These are phyloP conservation scores for Cylindrotheca fusiformis DNA, from an alignment of 108 stramenopile genomes.

Conservation along the genomic window DNA sequence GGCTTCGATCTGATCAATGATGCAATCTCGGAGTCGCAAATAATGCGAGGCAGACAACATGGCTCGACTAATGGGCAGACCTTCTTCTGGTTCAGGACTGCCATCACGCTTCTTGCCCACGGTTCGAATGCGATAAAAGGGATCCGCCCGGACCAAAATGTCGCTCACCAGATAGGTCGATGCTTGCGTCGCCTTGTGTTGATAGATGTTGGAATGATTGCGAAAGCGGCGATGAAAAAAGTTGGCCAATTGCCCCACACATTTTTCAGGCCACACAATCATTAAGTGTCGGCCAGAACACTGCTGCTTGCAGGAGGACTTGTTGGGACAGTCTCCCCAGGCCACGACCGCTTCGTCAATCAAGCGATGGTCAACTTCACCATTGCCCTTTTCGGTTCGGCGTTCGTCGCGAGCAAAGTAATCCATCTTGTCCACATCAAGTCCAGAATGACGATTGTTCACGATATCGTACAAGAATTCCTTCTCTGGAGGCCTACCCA, in stretches of 20 bases:
- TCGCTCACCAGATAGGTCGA: slow-evolving; percentile 74
- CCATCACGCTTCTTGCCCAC: no score
- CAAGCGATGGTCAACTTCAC: slow-evolving; percentile 41
- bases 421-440: slow-evolving; percentile 95
- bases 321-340: slow-evolving; percentile 46
- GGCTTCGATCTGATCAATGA: slow-evolving; percentile 52
- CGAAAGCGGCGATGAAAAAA: slow-evolving; percentile 77
- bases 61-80: slow-evolving; percentile 69
- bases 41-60: slow-evolving; percentile 43
- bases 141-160: slow-evolving; percentile 73
- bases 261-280: slow-evolving; percentile 88
- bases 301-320: slow-evolving; percentile 22
- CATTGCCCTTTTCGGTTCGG: slow-evolving; percentile 33
- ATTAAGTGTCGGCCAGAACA: slow-evolving; percentile 60
- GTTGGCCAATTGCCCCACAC: slow-evolving; percentile 42
- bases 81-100: slow-evolving; percentile 9
- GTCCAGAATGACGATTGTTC: slow-evolving; percentile 78
- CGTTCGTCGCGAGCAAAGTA: slow-evolving; percentile 85
- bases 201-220: slow-evolving; percentile 77
- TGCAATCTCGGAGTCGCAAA: slow-evolving; percentile 48
- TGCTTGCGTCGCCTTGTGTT: slow-evolving; percentile 75
- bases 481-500: slow-evolving; percentile 50
- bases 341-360: slow-evolving; percentile 76
- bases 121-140: slow-evolving; percentile 40
- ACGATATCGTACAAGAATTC: slow-evolving; percentile 94